Evolutionary conservation across 768 basidiomycete species (phyloP), one percentile per base, ranked within the genome.

Genomic region (Termitomyces sp.): DNA sequence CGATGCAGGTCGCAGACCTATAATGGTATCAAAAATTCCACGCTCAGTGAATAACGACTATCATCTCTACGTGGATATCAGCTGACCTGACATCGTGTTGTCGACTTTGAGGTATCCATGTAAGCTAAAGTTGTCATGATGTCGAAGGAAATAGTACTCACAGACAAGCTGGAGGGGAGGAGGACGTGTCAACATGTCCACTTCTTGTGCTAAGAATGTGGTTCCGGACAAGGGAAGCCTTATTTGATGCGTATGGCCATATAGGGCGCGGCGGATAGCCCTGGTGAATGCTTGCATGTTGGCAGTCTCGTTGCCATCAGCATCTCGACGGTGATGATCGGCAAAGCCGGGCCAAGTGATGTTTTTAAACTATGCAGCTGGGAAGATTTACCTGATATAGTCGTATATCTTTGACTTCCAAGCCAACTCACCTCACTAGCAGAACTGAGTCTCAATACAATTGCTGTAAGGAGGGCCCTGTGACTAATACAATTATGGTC

Each of bases 131-230:
- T 45, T 53, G 12, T 46, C 42, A 36, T n/a, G 53, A n/a, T 33
- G 18, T 44, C 13, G 44, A 39, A 34, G 4, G 28, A 16, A 49
- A 34, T 12, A 31, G 16, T 16, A 69, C 73, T 54, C 56, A 77
- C 75, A 68, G 61, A 76, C 72, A 55, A 79, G 70, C 57, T 75
- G 72, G 56, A 77, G 74, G 46, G 75, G 73, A 64, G 73, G 72
- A 58, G 77, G 76, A 59, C 73, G 75, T 63, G 70, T 71, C 71
- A 72, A 62, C 64, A 61, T 72, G 69, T 68, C 70, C 68, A 62
- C 68, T 69, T 57, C 68, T 49, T 18, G 67, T 69, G 69, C 59
- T 65, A 57, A 59, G 66, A 45, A 71, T 73, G 34, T 36, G 74
- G 76, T 76, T 70, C 75, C 73, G 71, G 74, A 77, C 74, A 66